phyloP scores from a whole-genome alignment of 305 asterid species.

The Caryopteris hybrid region DNA sequence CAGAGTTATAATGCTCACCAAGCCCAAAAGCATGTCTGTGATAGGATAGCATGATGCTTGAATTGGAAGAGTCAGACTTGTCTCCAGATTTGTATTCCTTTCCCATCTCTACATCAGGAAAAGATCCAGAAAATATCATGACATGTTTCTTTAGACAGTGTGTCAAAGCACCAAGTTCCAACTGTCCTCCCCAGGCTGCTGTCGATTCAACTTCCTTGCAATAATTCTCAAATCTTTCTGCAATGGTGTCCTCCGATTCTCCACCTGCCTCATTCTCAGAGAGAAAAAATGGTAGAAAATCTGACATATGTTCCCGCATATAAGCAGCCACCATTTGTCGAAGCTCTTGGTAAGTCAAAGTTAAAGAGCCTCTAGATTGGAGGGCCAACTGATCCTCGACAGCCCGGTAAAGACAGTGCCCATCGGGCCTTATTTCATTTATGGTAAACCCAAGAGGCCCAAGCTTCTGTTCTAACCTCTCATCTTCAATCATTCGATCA shows the following conservation, averaged over 20 bases:
- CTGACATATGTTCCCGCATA: conserved; percentile 66
- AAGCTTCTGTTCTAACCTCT: conserved; percentile 62
- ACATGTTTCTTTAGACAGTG: conserved; percentile 87
- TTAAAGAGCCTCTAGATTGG: conserved; percentile 40
- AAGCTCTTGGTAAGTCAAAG: conserved; percentile 54
- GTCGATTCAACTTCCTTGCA: conserved; percentile 84
- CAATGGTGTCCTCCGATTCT: conserved; percentile 40
- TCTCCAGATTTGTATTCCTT: conserved; percentile 63
- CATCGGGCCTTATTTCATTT: conserved; percentile 87
- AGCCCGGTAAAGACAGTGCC: conserved; percentile 94
- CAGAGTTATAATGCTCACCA: conserved; percentile 86
- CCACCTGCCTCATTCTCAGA: conserved; percentile 55
- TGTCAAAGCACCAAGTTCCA: conserved; percentile 88
- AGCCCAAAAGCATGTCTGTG: conserved; percentile 82
- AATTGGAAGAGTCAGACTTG: conserved; percentile 15
- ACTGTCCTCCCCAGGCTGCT: conserved; percentile 97
- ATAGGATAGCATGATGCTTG: conserved; percentile 58
- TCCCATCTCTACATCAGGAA: conserved; percentile 99
- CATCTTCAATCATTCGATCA: conserved; percentile 57
- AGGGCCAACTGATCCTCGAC: conserved; percentile 83
- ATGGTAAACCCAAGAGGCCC: conserved; percentile 75
- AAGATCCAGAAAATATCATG: conserved; percentile 76
- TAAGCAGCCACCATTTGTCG: conserved; percentile 81
- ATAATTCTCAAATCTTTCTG: conserved; percentile 70
- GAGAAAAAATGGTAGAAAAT: conserved; percentile 72